Evolutionary conservation across 805 yeast species (phyloP).

Genomic region (Nakazawaea molendinolei): DNA sequence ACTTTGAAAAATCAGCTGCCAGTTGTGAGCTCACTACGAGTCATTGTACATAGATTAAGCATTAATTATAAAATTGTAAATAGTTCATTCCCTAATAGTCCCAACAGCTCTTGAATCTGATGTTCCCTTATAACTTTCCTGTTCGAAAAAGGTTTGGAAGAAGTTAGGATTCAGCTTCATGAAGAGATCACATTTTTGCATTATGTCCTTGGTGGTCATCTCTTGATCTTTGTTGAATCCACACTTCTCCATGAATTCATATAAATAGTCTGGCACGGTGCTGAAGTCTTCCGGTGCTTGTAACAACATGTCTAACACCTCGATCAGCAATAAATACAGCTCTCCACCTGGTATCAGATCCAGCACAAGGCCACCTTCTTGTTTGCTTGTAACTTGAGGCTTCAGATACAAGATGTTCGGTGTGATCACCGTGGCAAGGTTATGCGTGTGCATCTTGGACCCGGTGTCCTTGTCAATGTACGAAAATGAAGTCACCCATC

Average conservation of each 20-base stretch:
- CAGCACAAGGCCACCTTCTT: not conserved
- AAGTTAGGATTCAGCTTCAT: constrained; percentile 21
- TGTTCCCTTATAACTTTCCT: too few species aligned
- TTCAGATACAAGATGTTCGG: constrained; percentile 78
- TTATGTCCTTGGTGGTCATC: constrained; percentile 32
- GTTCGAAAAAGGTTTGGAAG: constrained; percentile 2
- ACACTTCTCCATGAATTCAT: constrained; percentile 40
- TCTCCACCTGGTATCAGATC: constrained; percentile 41
- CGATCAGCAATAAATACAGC: constrained; percentile 82
- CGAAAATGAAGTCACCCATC: constrained; percentile 95
- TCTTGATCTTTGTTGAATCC: constrained; percentile 28
- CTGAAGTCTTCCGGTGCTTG: constrained; percentile 75
- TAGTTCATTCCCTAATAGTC: not conserved
- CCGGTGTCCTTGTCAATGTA: constrained; percentile 80
- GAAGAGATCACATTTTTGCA: constrained; percentile 25
- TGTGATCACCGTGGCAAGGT: constrained; percentile 89
- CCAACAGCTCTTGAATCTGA: too few species aligned
- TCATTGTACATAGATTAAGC: too few species aligned
- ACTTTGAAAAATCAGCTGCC: too few species aligned
- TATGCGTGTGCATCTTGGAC: constrained; percentile 94
- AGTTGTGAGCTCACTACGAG: too few species aligned
- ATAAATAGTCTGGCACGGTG: constrained; percentile 63
- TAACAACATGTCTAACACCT: constrained; percentile 78
- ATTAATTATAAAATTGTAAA: too few species aligned
- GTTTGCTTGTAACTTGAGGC: constrained; percentile 25